phyloP scores from a whole-genome alignment of 148 eudicot genomes.

The Rhododendron molle region DNA sequence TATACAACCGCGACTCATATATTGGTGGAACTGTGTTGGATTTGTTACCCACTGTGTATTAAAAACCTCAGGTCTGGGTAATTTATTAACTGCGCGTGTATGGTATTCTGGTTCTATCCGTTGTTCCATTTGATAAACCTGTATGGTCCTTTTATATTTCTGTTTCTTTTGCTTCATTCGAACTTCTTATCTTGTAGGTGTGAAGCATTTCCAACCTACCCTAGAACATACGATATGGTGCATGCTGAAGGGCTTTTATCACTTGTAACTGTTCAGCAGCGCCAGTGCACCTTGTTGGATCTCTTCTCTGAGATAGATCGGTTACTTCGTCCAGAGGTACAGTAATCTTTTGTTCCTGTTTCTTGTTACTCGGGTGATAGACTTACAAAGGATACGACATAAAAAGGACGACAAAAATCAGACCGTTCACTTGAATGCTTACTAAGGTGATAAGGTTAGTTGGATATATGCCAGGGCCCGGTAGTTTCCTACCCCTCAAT shows the following conservation, averaged over 20 bases:
- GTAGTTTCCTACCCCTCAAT: background rate
- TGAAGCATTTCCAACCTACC: constrained; percentile 94
- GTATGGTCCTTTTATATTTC: background rate
- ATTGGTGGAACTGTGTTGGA: background rate
- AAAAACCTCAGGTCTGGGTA: background rate
- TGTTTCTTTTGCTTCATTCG: background rate
- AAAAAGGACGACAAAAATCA: background rate
- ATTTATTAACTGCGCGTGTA: background rate
- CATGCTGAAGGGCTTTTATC: constrained; percentile 90
- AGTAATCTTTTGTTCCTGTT: background rate
- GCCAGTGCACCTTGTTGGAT: constrained; percentile 58
- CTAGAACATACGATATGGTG: constrained; percentile 91
- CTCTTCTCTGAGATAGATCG: constrained; percentile 89
- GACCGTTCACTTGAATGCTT: background rate
- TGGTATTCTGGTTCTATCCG: background rate
- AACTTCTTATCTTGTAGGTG: constrained; percentile 49
- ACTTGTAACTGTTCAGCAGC: constrained; percentile 51
- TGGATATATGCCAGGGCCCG: background rate
- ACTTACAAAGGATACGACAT: background rate
- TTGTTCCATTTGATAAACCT: background rate
- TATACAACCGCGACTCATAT: background rate
- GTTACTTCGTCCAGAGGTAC: constrained; percentile 97
- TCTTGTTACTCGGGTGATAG: background rate
- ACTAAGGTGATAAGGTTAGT: background rate
- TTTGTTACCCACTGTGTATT: background rate